Base-by-base conservation (phyloP, 495 filamentous ascomycete genomes). In the Aspergillus asperescens region DNA sequence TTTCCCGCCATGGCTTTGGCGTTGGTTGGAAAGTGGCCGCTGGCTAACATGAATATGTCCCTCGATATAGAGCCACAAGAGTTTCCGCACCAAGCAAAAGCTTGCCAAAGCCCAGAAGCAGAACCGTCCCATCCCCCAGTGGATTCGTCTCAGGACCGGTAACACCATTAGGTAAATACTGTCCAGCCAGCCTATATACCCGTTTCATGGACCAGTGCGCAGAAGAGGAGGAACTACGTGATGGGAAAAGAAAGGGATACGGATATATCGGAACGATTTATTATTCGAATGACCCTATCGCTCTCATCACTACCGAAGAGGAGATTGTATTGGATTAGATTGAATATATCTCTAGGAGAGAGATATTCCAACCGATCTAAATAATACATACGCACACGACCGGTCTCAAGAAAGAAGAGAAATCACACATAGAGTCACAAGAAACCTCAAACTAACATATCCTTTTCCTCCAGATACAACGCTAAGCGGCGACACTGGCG, bases 61-160 rank as follows among this genome's bases (percentile, higher is more conserved):
- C 42, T 52, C 46, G 24, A 56, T 54, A 56, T 73, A 96, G 90
- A 89, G 85, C 83, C 89, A 98, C 81, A 96, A 96, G 84, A 89
- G 90, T 69, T 96, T 96, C 88, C 86, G 88, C 73, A 94, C 89
- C 76, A 98, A 98, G 92, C 87, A 93, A 76, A 98, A 98, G 93
- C 93, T 98, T 80, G 93, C 94, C 69, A 96, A 90, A 82, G 93
- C 93, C 69, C 90, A 96, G 82, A 96, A 94, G 80, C 90, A 96
- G 81, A 98, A 97, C 86, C 82, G 94, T 64, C 93, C 93, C 56
- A 96, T 98, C 74, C 93, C 93, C 58, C 93, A 98, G 83, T 98
- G 93, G 93, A 97, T 98, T 73, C 86, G 93, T 67, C 83, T 98
- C 65, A 86, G 93, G 70, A 98, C 93, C 59, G 86, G 86, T 74